Evolutionary conservation across 164 flowering plant species (phyloP).

Genomic region (Magnolia changhungtana): DNA sequence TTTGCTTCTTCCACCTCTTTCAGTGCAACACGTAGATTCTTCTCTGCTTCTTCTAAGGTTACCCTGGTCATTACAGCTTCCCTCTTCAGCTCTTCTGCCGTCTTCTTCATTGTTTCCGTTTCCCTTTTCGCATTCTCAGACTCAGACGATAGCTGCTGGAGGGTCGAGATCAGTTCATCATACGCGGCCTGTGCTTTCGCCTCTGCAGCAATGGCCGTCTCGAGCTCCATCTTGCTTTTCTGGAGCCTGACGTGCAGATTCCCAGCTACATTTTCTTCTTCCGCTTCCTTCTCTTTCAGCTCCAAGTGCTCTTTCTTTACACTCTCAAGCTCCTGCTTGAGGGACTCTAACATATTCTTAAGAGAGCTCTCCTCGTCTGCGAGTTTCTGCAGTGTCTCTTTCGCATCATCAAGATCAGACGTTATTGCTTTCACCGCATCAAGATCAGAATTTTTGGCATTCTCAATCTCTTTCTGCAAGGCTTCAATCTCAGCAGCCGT

Average conservation of each 20-base stretch:
- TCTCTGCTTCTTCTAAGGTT: conserved; percentile 61
- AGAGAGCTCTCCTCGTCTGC: conserved; percentile 73
- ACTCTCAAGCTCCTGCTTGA: conserved; percentile 66
- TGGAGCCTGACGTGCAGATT: conserved; percentile 67
- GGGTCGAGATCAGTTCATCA: conserved; percentile 60
- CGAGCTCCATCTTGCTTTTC: conserved; percentile 67
- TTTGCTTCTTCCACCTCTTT: conserved; percentile 82
- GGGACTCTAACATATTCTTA: conserved; percentile 53
- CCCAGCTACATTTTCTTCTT: conserved; percentile 68
- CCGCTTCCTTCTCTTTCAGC: conserved; percentile 74
- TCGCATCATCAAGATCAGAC: conserved; percentile 74
- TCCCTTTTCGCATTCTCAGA: conserved; percentile 51
- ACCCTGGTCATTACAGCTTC: conserved; percentile 50
- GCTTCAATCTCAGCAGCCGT: conserved; percentile 44
- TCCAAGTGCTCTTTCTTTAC: conserved; percentile 71
- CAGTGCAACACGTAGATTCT: conserved; percentile 46
- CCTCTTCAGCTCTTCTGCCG: conserved; percentile 58
- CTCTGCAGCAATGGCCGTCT: conserved; percentile 57
- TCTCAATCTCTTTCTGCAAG: conserved; percentile 55
- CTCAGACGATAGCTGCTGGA: conserved; percentile 56
- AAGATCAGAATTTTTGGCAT: conserved; percentile 57
- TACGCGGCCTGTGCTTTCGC: conserved; percentile 52
- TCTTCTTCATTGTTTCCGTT: conserved; percentile 57
- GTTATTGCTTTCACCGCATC: conserved; percentile 61
- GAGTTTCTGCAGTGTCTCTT: conserved; percentile 63